These are phyloP conservation scores for Diplocarpon rosae DNA, from an alignment of 2,329 filamentous ascomycete species.

Conservation along the genomic window DNA sequence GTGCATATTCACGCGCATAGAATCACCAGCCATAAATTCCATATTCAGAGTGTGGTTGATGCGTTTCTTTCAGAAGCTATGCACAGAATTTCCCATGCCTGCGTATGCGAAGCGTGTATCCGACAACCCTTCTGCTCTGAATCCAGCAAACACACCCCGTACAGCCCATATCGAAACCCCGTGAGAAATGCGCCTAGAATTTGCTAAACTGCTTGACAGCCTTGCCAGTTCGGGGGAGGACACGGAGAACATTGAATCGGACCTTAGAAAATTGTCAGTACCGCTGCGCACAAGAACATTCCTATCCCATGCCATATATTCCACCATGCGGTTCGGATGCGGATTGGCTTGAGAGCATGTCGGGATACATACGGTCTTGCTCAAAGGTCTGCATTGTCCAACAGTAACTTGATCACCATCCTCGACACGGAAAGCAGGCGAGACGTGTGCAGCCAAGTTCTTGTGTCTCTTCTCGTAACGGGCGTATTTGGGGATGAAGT, in stretches of 20 bases:
- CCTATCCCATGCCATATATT: not conserved
- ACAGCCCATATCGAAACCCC: slow-evolving; percentile 22
- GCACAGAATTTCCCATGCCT: slow-evolving; percentile 23
- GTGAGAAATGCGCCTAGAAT: slow-evolving; percentile 58
- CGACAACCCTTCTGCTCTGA: slow-evolving; percentile 24
- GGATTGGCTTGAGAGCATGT: not conserved
- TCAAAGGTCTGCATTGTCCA: slow-evolving; percentile 97
- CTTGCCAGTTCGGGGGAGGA: slow-evolving; percentile 96
- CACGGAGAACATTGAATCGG: slow-evolving; percentile 99
- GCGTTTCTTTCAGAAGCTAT: slow-evolving; percentile 26
- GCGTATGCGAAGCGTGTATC: slow-evolving; percentile 21
- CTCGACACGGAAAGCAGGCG: slow-evolving; percentile 99
- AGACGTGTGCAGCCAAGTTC: slow-evolving; percentile 98
- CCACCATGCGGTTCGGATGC: too few relatives aligned
- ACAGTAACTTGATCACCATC: slow-evolving; percentile 99
- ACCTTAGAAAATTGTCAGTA: slow-evolving; percentile 43
- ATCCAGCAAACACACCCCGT: slow-evolving; percentile 27
- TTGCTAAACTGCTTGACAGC: slow-evolving; percentile 96
- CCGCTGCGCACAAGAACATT: not conserved
- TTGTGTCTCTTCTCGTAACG: slow-evolving; percentile 99
- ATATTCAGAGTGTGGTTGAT: slow-evolving; percentile 16
- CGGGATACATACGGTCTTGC: slow-evolving; percentile 82
- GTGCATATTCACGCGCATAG: too few relatives aligned
- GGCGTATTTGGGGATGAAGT: slow-evolving; percentile 99
- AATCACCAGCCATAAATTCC: too few relatives aligned